Evolutionary conservation across 2,329 filamentous ascomycete species (phyloP), one percentile per base, ranked within the genome.

Genomic region (Fusarium sp.): DNA sequence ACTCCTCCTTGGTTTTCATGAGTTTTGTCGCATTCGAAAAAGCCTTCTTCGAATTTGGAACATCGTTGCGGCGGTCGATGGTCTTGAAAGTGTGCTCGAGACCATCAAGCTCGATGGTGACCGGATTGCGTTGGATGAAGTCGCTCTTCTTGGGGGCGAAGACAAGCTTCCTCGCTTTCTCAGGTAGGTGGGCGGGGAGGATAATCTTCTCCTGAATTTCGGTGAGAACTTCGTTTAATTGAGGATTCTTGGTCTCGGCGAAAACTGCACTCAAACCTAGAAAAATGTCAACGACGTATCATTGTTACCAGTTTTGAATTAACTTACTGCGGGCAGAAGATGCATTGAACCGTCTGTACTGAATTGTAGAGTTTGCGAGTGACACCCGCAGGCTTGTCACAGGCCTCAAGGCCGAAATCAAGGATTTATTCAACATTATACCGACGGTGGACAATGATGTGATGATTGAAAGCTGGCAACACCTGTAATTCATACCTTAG

Each of bases 121-220:
- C 82, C 37, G 88, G 86, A 74, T 89, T 86, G 35, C 81, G 78
- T 62, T 84, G 79, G 39, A 91, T 83, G 61, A 77, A 77, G 67
- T 83, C 78, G 68, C 81, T 79, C 76, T 84, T 80, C 65, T 82
- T 83, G 16, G 75, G 67, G 61, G 81, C 79, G 79, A 83, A 85
- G 70, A 92, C 78, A 62, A 86, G 82, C 69, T 84, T 81, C 71
- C 82, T 85, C 78, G 91, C 85, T 50, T 80, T 77, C 28, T 75
- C 59, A 23, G 84, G 82, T 28, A 92, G 85, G 75, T 89, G 86
- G 31, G 83, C 79, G n/a, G 89, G 89, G 41, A 92, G 79, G 75
- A 92, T 86, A 76, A 90, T 84, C 70, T 86, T 85, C 44, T 84
- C 79, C 68, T 89, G 87, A 74, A 91, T 84, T 23, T 73, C 77